Evolutionary conservation across 495 filamentous ascomycete genomes (phyloP), one percentile per base, ranked within the genome.

Genomic region (Aspergillus cavernicola): DNA sequence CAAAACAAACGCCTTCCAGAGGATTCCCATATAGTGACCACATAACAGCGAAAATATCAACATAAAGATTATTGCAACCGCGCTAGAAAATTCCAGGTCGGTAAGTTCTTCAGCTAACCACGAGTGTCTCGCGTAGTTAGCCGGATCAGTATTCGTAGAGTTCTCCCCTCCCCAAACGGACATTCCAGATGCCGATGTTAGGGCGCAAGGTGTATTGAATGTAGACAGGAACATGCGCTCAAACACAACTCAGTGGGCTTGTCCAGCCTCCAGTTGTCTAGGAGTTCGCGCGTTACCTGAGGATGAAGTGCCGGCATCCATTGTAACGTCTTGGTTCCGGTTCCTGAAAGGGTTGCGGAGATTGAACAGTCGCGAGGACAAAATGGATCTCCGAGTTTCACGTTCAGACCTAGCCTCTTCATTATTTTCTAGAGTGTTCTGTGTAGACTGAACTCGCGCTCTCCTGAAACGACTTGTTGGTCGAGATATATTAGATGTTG

Each of bases 131-230:
- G 31, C 12, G 31, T 11, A 10, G 31, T 3, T 13, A n/a, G 28
- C 18, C 24, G 18, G 5, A 18, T 16, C 39, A 26, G 6, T 26
- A 42, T n/a, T 5, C 1, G 10, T 28, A 9, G 13, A 23, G 19
- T 9, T 4, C 13, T 26, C 38, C 41, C 47, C 45, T 50, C 57
- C 58, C 54, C 37, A 40, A 54, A 43, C 26, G 53, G 51, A 54
- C 68, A 71, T 71, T 58, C 68, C 68, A 67, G 66, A 70, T 67
- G 65, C 62, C 53, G 52, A 37, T 47, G 9, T n/a, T 9, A 40
- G 35, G 37, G 31, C 18, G n/a, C 32, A 35, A 33, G 52, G 53
- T 26, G 24, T 48, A 37, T 41, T 23, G 42, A 37, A 36, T 29
- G 24, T 42, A 52, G 10, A 22, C 6, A 38, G 36, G 33, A 35